A percentile compares a stretch with the other conserved stretches of the same genome.
Evolutionary conservation across 83 land plant species (phyloP).

Genomic region (Picea abies): DNA sequence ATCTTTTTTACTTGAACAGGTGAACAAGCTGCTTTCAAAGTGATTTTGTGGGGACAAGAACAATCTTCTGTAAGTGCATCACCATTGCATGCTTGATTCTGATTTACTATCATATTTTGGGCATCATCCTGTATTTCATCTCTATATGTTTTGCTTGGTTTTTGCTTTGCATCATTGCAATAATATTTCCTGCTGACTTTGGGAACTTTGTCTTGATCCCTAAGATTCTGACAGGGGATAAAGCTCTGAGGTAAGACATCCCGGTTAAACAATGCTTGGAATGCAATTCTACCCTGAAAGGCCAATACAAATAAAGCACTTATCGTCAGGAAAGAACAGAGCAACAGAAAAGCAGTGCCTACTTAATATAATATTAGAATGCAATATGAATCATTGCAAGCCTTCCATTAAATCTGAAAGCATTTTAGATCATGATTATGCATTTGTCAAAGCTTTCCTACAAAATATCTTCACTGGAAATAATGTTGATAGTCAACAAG

Average conservation of each 20-base stretch:
- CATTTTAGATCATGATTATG: neutral
- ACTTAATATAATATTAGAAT: neutral
- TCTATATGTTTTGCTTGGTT: neutral
- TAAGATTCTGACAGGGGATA: constrained; percentile 28
- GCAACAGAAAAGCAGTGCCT: neutral
- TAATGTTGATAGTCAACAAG: neutral
- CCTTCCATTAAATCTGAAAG: neutral
- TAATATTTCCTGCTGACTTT: neutral
- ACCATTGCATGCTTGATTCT: neutral
- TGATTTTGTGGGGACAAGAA: neutral
- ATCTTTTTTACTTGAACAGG: neutral
- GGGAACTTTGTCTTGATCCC: neutral
- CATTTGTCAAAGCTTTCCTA: neutral
- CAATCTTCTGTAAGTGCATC: neutral
- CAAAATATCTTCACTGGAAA: neutral
- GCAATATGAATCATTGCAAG: neutral
- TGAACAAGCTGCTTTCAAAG: neutral
- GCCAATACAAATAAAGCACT: neutral
- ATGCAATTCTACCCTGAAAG: constrained; percentile 66
- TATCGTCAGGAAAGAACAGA: neutral
- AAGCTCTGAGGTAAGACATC: constrained; percentile 74
- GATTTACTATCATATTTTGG: neutral
- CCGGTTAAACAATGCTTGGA: constrained; percentile 61
- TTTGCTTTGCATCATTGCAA: neutral
- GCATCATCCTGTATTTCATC: constrained; percentile 5